These are phyloP conservation scores for button mushroom (Agaricus bisporus) DNA, from an alignment of 768 basidiomycete species.

Conservation along the genomic window DNA sequence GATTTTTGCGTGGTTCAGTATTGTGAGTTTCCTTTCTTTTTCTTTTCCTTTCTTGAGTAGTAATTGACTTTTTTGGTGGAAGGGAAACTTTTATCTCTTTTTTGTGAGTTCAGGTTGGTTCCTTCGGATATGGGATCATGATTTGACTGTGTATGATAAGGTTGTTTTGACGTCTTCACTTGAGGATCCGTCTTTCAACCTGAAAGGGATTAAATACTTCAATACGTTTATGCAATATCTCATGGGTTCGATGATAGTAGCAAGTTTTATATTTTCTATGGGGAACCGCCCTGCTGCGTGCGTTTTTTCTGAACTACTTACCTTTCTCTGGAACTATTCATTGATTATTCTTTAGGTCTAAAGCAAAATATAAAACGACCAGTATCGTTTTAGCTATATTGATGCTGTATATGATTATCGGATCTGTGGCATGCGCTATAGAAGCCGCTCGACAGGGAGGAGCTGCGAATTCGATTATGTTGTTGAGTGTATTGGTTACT, in stretches of 20 bases:
- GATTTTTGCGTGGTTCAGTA: conserved; percentile 89
- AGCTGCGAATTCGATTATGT: conserved; percentile 63
- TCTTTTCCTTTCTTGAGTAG: not conserved
- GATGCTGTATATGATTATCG: conserved; percentile 80
- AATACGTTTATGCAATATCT: conserved; percentile 71
- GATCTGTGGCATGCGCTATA: conserved; percentile 76
- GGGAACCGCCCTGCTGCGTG: conserved; percentile 90
- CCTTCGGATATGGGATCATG: not conserved
- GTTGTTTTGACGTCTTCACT: conserved; percentile 85
- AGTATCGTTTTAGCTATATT: conserved; percentile 68
- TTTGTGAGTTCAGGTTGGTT: conserved; percentile 53
- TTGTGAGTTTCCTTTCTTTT: conserved; percentile 43
- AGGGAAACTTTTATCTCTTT: conserved; percentile 96
- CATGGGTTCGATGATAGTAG: conserved; percentile 80
- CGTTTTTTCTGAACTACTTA: conserved; percentile 9
- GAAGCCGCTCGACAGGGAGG: conserved; percentile 65
- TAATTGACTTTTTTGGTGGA: not conserved
- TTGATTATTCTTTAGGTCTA: conserved; percentile 37
- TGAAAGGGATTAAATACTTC: conserved; percentile 61
- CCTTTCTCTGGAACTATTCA: not conserved
- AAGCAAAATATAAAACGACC: conserved; percentile 82
- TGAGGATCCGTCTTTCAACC: conserved; percentile 63
- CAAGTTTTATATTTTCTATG: conserved; percentile 92
- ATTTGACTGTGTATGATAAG: conserved; percentile 28
- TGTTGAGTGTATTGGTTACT: conserved; percentile 81